phyloP scores from a whole-genome alignment of 164 flowering plant species.

The Chimonanthus salicifolius region DNA sequence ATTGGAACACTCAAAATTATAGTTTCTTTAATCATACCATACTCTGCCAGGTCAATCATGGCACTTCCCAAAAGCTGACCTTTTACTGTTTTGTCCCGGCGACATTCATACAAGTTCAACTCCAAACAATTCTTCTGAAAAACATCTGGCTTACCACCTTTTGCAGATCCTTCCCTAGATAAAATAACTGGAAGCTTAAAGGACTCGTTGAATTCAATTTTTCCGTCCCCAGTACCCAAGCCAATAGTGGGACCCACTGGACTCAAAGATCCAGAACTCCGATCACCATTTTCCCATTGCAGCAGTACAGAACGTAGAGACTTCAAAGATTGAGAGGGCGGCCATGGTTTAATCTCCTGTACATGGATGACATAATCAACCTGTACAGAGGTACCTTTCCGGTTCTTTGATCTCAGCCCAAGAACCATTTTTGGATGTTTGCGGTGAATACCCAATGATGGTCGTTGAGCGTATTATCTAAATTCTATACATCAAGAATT shows the following conservation, averaged over 20 bases:
- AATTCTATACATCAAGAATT: not conserved
- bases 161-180: slow-evolving; percentile 34
- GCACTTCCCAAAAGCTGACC: slow-evolving; percentile 72
- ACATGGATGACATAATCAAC: slow-evolving; percentile 59
- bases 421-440: slow-evolving; percentile 58
- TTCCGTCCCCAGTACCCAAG: slow-evolving; percentile 48
- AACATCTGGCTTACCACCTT: slow-evolving; percentile 29
- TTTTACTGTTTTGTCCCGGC: slow-evolving; percentile 58
- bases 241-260: slow-evolving; percentile 27
- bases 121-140: slow-evolving; percentile 71
- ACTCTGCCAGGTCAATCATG: slow-evolving; percentile 67
- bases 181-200: slow-evolving; percentile 57
- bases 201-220: slow-evolving; percentile 52
- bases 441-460: not conserved
- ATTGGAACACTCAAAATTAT: slow-evolving; percentile 38
- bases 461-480: not conserved
- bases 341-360: slow-evolving; percentile 88
- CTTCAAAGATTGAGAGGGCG: slow-evolving; percentile 55
- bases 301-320: slow-evolving; percentile 55
- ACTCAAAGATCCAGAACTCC: slow-evolving; percentile 41
- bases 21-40: slow-evolving; percentile 49
- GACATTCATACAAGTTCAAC: slow-evolving; percentile 62
- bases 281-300: slow-evolving; percentile 83
- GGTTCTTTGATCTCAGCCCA: slow-evolving; percentile 61
- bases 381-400: slow-evolving; percentile 41